Evolutionary conservation across 2,329 filamentous ascomycete genomes (phyloP).

Genomic region (Aspergillus caelatus): DNA sequence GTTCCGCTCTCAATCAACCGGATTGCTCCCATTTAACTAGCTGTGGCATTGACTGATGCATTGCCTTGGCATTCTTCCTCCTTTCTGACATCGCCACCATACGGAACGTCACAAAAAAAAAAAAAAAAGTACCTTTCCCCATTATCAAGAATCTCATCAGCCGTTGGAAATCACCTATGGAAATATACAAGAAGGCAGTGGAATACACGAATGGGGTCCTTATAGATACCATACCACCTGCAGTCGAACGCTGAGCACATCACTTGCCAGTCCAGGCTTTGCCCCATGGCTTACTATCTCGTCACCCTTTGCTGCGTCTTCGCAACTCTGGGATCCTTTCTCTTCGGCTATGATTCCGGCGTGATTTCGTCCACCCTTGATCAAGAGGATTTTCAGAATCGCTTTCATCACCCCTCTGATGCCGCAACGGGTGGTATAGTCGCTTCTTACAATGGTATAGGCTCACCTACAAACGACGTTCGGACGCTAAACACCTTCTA

Average conservation of each 20-base stretch:
- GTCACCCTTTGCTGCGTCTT: slow-evolving; percentile 45
- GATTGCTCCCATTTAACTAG: not conserved
- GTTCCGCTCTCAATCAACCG: not conserved
- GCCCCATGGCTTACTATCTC: slow-evolving; percentile 30
- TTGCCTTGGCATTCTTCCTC: not conserved
- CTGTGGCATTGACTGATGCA: not conserved
- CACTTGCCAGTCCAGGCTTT: slow-evolving; percentile 9
- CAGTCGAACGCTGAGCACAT: not conserved
- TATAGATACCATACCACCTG: not conserved
- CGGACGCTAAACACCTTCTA: slow-evolving; percentile 12
- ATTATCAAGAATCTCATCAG: not conserved
- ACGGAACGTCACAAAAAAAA: not conserved
- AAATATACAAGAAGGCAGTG: not conserved
- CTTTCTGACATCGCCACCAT: not conserved
- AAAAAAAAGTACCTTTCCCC: not conserved
- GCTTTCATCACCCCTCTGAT: slow-evolving; percentile 35
- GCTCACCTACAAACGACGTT: not conserved
- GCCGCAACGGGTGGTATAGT: slow-evolving; percentile 42
- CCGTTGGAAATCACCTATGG: not conserved
- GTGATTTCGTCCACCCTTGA: slow-evolving; percentile 42
- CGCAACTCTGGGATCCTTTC: slow-evolving; percentile 50
- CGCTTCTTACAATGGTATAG: slow-evolving; percentile 41
- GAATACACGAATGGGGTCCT: not conserved
- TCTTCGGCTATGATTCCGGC: slow-evolving; percentile 53
- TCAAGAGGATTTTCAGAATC: slow-evolving; percentile 34